These are phyloP conservation scores for Aspergillus hiratsukae DNA, from an alignment of 2,329 filamentous ascomycete species.

Conservation along the genomic window DNA sequence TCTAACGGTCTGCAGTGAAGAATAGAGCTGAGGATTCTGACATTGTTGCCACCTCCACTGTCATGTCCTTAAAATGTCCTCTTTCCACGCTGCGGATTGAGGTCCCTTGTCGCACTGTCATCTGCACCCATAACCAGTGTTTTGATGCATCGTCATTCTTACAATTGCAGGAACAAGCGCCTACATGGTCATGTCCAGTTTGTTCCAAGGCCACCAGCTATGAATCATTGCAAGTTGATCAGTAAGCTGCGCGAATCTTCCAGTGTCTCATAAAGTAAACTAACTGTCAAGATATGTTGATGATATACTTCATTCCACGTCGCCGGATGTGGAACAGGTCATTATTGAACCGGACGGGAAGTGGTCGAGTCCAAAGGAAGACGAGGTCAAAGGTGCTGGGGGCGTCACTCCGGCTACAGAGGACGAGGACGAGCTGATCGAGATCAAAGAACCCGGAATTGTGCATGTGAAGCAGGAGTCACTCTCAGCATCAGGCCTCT, in stretches of 20 bases:
- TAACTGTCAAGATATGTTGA: constrained; percentile 65
- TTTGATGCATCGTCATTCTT: constrained; percentile 92
- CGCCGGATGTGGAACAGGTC: constrained; percentile 71
- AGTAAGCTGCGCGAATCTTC: constrained; percentile 50
- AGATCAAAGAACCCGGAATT: constrained; percentile 40
- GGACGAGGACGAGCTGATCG: constrained; percentile 50
- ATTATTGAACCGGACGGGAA: constrained; percentile 81
- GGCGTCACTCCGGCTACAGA: constrained; percentile 37
- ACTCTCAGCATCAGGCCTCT: constrained; percentile 14
- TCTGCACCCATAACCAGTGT: constrained; percentile 87
- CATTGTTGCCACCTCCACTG: constrained; percentile 80
- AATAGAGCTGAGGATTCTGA: constrained; percentile 80
- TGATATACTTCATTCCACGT: constrained; percentile 74
- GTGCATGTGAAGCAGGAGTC: constrained; percentile 37
- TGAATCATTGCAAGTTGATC: constrained; percentile 78
- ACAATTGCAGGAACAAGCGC: constrained; percentile 90
- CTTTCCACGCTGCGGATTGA: constrained; percentile 78
- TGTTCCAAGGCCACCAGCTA: constrained; percentile 82
- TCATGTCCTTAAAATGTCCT: constrained; percentile 89
- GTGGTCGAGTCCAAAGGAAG: constrained; percentile 58
- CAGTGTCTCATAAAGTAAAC: neutral
- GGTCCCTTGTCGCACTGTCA: constrained; percentile 71
- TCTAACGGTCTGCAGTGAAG: constrained; percentile 55
- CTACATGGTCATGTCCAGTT: constrained; percentile 93
- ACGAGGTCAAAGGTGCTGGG: constrained; percentile 35